These are phyloP conservation scores for Penicillium roqueforti DNA, from an alignment of 495 filamentous ascomycete genomes.

Conservation along the genomic window DNA sequence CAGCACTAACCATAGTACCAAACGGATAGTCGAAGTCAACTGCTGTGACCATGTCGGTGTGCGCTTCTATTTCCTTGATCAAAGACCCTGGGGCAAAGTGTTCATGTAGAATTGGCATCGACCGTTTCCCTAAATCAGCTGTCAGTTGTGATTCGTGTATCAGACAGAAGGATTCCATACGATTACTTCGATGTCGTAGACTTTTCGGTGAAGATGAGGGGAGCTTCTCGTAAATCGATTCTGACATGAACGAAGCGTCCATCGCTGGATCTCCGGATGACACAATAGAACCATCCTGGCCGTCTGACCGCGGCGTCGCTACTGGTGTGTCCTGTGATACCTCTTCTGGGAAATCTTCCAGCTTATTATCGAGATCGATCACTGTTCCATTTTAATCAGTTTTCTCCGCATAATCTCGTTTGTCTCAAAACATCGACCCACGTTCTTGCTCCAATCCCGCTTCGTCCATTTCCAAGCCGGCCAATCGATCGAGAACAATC, in stretches of 20 bases:
- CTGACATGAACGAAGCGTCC: constrained; percentile 87
- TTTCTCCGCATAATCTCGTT: constrained; percentile 8
- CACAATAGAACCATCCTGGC: constrained; percentile 45
- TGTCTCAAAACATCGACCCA: constrained; percentile 36
- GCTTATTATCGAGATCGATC: constrained; percentile 73
- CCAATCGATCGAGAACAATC: constrained; percentile 86
- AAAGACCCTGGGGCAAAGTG: constrained; percentile 87
- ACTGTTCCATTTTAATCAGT: constrained; percentile 45
- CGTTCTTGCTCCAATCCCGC: constrained; percentile 82
- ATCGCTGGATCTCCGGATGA: constrained; percentile 51
- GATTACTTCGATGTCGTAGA: constrained; percentile 62
- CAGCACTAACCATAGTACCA: constrained; percentile 91
- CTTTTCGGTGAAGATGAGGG: constrained; percentile 59
- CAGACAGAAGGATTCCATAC: constrained; percentile 19
- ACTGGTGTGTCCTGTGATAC: constrained; percentile 62
- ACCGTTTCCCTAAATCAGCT: constrained; percentile 55
- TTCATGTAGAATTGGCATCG: constrained; percentile 93
- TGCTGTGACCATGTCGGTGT: constrained; percentile 83
- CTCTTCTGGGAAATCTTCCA: constrained; percentile 76
- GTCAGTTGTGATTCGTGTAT: constrained; percentile 9
- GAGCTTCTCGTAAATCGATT: constrained; percentile 93
- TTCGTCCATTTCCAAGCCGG: constrained; percentile 88
- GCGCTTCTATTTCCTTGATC: constrained; percentile 83
- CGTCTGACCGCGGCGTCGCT: constrained; percentile 54
- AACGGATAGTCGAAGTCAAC: constrained; percentile 96